These are phyloP conservation scores for Climacium dendroides DNA, from an alignment of 225 moss, liverwort and hornwort genomes.

Conservation along the genomic window DNA sequence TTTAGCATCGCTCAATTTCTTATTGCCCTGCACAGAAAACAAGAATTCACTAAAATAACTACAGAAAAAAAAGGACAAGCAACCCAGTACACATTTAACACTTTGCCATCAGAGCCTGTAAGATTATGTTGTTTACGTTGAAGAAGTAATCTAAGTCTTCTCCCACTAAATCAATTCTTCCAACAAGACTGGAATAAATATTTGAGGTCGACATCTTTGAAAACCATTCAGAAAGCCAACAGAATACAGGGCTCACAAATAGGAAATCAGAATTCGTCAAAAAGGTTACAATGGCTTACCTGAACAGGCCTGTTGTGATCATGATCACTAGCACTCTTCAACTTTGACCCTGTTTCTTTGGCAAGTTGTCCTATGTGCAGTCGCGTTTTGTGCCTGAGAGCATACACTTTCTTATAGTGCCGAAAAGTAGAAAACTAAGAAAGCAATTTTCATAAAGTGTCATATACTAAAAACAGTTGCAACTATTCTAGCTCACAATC, in stretches of 20 bases:
- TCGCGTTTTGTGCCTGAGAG: slow-evolving; percentile 77
- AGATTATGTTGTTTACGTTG: not conserved
- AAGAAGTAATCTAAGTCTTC: not conserved
- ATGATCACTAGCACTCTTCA: slow-evolving; percentile 74
- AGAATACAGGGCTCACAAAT: not conserved
- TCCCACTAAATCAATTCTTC: not conserved
- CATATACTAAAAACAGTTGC: not conserved
- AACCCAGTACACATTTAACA: not conserved
- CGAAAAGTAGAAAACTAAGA: not conserved
- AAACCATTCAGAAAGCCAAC: not conserved
- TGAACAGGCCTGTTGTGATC: slow-evolving; percentile 52
- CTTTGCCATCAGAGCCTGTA: not conserved
- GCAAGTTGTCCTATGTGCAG: slow-evolving; percentile 95
- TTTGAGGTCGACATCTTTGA: not conserved
- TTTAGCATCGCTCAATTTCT: slow-evolving; percentile 94
- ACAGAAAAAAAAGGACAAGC: not conserved
- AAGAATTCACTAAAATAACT: not conserved
- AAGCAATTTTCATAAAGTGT: not conserved
- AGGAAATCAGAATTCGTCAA: not conserved
- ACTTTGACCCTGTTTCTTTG: slow-evolving; percentile 76
- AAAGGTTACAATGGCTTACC: not conserved
- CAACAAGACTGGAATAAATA: not conserved
- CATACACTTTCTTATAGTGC: not conserved
- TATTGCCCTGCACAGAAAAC: slow-evolving; percentile 34
- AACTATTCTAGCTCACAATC: not conserved